Evolutionary conservation across 352 stramenopile species (phyloP).

Genomic region (Phytophthora hibernalis): DNA sequence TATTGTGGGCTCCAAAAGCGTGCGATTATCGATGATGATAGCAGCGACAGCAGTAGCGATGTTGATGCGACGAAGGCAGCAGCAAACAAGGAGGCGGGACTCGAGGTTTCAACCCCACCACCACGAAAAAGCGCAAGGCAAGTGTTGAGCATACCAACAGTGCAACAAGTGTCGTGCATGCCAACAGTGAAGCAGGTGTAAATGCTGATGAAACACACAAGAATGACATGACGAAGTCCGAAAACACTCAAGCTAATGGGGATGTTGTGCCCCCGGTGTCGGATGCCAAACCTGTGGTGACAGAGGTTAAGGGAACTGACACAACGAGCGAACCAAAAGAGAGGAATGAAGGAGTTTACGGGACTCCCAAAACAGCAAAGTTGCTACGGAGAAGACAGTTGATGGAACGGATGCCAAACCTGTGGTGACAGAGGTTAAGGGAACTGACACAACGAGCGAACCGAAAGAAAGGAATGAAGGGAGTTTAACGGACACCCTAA

Average conservation of each 20-base stretch:
- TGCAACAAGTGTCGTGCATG: neutral
- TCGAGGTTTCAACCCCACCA: conserved; percentile 7
- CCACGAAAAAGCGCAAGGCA: conserved; percentile 30
- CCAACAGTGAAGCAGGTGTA: neutral
- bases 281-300: conserved; percentile 1
- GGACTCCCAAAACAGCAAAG: neutral
- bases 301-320: conserved; percentile 4
- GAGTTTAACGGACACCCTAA: neutral
- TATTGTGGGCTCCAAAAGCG: conserved; percentile 55
- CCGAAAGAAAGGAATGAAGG: conserved; percentile 4
- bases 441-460: neutral
- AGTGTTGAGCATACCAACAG: conserved; percentile 10
- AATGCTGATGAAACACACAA: conserved; percentile 9
- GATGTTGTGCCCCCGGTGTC: neutral
- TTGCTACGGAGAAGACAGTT: neutral
- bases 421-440: conserved; percentile 6
- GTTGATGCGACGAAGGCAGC: conserved; percentile 21
- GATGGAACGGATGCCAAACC: conserved; percentile 1
- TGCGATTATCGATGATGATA: conserved; percentile 72
- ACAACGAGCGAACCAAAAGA: neutral
- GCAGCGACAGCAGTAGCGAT: conserved; percentile 55
- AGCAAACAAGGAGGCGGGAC: conserved; percentile 5
- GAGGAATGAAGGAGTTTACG: conserved; percentile 1
- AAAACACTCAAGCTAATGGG: conserved; percentile 8
- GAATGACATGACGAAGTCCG: neutral